Conservation (phyloP, 192 early-diverging fungal species). For the Linderina pennispora region DNA sequence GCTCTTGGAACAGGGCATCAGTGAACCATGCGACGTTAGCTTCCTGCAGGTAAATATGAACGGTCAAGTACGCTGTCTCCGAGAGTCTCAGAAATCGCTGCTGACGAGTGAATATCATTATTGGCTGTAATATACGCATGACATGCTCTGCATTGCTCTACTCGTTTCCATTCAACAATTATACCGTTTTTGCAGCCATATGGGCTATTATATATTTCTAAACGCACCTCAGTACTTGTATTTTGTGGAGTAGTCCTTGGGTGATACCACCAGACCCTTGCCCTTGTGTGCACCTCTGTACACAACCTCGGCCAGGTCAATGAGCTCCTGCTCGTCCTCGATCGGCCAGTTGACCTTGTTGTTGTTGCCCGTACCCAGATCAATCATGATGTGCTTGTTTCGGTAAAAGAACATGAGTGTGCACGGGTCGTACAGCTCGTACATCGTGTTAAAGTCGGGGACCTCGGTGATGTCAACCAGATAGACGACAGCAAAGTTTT, state of each 20-base stretch:
- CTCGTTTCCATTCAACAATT: not conserved
- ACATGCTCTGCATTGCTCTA: not conserved
- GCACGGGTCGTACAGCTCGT: constrained; percentile 98
- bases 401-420: constrained; percentile 96
- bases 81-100: constrained; percentile 35
- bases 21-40: constrained; percentile 34
- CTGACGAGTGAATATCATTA: constrained; percentile 28
- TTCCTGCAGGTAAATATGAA: constrained; percentile 33
- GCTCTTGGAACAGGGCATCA: constrained; percentile 34
- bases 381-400: constrained; percentile 98
- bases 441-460: constrained; percentile 93
- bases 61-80: constrained; percentile 5
- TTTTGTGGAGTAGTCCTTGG: constrained; percentile 96
- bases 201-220: no score
- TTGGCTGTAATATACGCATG: not conserved
- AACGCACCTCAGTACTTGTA: constrained; percentile 96
- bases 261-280: constrained; percentile 92
- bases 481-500: constrained; percentile 98
- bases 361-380: constrained; percentile 98
- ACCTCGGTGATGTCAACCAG: constrained; percentile 94
- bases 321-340: constrained; percentile 93
- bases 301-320: constrained; percentile 87
- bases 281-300: constrained; percentile 95
- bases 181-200: no score
- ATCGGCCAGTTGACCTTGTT: constrained; percentile 99